These are phyloP conservation scores for Talaromyces sp. DNA, from an alignment of 2,329 filamentous ascomycete species.

Conservation along the genomic window DNA sequence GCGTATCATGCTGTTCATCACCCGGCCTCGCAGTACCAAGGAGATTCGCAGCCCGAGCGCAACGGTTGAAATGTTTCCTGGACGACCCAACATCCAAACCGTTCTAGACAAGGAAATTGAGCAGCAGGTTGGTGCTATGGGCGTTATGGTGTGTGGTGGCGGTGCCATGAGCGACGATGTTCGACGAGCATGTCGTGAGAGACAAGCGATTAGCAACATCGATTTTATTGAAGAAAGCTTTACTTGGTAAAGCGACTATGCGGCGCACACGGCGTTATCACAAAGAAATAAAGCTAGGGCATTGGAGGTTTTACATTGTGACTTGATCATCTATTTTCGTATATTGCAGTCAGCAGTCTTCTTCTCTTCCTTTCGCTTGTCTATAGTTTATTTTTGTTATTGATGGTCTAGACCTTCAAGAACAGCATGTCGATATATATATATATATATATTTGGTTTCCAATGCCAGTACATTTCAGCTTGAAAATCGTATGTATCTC, in stretches of 20 bases:
- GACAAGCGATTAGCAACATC: conserved; percentile 61
- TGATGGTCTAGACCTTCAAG: neutral
- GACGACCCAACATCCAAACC: conserved; percentile 76
- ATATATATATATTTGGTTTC: neutral
- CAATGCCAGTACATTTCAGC: neutral
- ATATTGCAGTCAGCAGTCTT: neutral
- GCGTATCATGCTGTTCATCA: conserved; percentile 85
- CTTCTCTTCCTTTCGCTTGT: neutral
- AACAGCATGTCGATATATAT: neutral
- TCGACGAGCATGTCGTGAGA: conserved; percentile 63
- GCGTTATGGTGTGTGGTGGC: conserved; percentile 76
- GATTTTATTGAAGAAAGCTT: conserved; percentile 80
- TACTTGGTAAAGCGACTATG: conserved; percentile 38
- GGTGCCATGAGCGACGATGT: conserved; percentile 75
- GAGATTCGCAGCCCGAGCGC: conserved; percentile 74
- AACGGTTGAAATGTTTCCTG: conserved; percentile 88
- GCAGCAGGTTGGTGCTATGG: conserved; percentile 83
- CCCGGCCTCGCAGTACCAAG: conserved; percentile 77
- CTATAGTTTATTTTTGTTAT: neutral
- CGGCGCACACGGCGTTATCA: neutral
- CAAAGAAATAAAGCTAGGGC: neutral
- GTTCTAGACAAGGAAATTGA: conserved; percentile 79
- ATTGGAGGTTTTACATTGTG: neutral
- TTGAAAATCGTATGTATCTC: too few relatives aligned
- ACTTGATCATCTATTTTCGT: neutral